Conservation (phyloP, 352 stramenopile genomes). For the Globisporangium solare region DNA sequence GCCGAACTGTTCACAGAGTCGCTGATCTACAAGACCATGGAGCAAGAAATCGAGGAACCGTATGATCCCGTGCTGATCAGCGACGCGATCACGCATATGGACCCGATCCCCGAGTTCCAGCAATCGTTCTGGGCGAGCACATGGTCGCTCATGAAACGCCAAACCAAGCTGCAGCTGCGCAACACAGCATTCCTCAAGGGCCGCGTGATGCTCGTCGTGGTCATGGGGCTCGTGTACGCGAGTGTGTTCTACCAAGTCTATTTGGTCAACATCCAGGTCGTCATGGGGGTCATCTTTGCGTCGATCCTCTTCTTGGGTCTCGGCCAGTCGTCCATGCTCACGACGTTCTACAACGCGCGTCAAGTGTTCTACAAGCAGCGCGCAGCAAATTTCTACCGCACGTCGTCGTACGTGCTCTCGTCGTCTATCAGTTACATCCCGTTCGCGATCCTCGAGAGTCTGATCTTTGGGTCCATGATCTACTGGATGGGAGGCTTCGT, state of each 20-base stretch:
- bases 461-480: constrained; percentile 84
- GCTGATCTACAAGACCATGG: constrained; percentile 27
- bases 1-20: constrained; percentile 30
- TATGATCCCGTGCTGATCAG: constrained; percentile 90
- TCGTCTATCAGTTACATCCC: constrained; percentile 44
- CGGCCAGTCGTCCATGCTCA: constrained; percentile 70
- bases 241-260: constrained; percentile 53
- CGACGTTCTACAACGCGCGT: constrained; percentile 68
- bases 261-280: constrained; percentile 37
- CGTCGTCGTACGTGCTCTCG: constrained; percentile 75
- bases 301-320: constrained; percentile 79
- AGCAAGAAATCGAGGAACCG: constrained; percentile 82
- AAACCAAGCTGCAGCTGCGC: constrained; percentile 67
- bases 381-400: constrained; percentile 83
- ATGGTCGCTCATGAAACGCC: constrained; percentile 47
- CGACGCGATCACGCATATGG: constrained; percentile 51
- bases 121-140: constrained; percentile 37
- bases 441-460: constrained; percentile 59
- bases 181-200: constrained; percentile 50
- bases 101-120: constrained; percentile 35
- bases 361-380: constrained; percentile 87
- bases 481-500: constrained; percentile 86
- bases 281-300: constrained; percentile 84
- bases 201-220: constrained; percentile 37
- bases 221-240: constrained; percentile 52